phyloP scores from a whole-genome alignment of 148 eudicot species.

The Spergularia marina region DNA sequence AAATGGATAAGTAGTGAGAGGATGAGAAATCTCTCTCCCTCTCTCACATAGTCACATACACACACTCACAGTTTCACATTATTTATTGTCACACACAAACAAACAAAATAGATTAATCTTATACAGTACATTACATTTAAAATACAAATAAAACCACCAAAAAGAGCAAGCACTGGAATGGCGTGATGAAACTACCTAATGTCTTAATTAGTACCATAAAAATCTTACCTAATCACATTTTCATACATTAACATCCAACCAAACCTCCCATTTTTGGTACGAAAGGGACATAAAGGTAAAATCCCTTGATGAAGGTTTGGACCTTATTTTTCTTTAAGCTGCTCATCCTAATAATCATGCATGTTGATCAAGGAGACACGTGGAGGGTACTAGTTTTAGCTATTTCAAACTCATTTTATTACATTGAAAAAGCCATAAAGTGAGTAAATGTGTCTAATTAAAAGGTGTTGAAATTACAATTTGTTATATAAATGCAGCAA shows the following conservation, averaged over 20 bases:
- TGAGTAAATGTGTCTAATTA: too few species aligned
- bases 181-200: constrained; percentile 31
- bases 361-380: too few species aligned
- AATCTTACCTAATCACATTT: constrained; percentile 26
- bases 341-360: too few species aligned
- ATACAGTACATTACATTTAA: background rate
- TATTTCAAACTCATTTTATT: too few species aligned
- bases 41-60: too few species aligned
- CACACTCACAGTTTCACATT: background rate
- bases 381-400: too few species aligned
- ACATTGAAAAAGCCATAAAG: too few species aligned
- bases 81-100: constrained; percentile 6
- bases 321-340: too few species aligned
- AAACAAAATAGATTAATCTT: background rate
- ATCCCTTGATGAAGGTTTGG: background rate
- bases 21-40: constrained; percentile 30
- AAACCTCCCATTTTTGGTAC: constrained; percentile 28
- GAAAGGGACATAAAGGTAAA: background rate
- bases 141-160: background rate
- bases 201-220: constrained; percentile 17
- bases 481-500: too few species aligned
- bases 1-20: constrained; percentile 54
- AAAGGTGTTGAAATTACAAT: too few species aligned
- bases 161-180: constrained; percentile 15
- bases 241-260: constrained; percentile 36